phyloP scores from a whole-genome alignment of 2,329 filamentous ascomycete genomes.

The Acarospora socialis region DNA sequence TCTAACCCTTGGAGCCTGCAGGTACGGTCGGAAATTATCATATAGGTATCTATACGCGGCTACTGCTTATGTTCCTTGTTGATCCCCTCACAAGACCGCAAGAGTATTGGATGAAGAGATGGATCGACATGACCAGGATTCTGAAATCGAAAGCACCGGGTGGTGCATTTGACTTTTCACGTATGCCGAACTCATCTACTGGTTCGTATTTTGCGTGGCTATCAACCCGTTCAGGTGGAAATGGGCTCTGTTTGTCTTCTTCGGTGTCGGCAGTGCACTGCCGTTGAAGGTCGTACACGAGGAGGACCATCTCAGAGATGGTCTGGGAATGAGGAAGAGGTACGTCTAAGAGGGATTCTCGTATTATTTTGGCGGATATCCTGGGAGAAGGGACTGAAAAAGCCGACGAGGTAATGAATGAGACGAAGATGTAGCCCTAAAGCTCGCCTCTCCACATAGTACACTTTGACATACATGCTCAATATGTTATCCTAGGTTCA shows the following conservation, averaged over 20 bases:
- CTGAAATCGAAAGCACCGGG: slow-evolving; percentile 58
- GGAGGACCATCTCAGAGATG: slow-evolving; percentile 48
- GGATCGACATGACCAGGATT: slow-evolving; percentile 70
- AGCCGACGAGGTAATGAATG: too few species aligned
- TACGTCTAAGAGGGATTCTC: background rate
- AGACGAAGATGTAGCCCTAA: too few species aligned
- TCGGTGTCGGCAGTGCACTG: slow-evolving; percentile 53
- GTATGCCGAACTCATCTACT: slow-evolving; percentile 70
- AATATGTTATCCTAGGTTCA: too few species aligned
- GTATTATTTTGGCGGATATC: background rate
- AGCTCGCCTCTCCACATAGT: too few species aligned
- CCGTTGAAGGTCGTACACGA: slow-evolving; percentile 51
- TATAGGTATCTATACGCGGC: slow-evolving; percentile 77
- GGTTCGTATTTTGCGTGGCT: slow-evolving; percentile 65
- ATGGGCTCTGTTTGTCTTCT: slow-evolving; percentile 73
- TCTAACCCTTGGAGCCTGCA: too few species aligned
- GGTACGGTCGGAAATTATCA: slow-evolving; percentile 57
- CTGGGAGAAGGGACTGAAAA: too few species aligned
- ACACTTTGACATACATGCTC: too few species aligned
- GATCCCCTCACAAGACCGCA: slow-evolving; percentile 63
- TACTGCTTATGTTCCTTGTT: slow-evolving; percentile 72
- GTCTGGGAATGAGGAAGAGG: slow-evolving; percentile 27
- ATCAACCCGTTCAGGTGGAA: slow-evolving; percentile 86
- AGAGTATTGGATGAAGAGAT: slow-evolving; percentile 62
- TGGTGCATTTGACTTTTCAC: slow-evolving; percentile 81